Evolutionary conservation across 176 grass and related monocot genomes (phyloP).

Genomic region (Melocanna baccifera): DNA sequence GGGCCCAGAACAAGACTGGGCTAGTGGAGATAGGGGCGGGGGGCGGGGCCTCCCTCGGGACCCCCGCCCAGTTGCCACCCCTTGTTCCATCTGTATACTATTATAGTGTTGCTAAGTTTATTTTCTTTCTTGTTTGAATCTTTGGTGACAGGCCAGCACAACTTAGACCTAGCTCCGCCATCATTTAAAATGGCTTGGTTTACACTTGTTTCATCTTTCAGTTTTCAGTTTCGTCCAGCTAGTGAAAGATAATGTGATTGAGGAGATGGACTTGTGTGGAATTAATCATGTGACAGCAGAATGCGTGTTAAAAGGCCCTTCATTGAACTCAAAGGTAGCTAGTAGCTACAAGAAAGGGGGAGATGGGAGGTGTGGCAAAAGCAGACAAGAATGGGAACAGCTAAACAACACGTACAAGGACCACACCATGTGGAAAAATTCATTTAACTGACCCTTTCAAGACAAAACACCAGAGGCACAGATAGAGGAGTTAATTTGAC

Average conservation of each 20-base stretch:
- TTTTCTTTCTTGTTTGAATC: neutral
- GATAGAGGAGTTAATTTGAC: conserved; percentile 33
- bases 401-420: conserved; percentile 50
- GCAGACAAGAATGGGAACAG: conserved; percentile 54
- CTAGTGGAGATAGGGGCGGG: no score
- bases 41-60: no score
- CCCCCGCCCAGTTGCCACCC: no score
- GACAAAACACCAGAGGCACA: conserved; percentile 42
- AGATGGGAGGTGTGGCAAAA: neutral
- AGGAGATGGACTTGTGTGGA: neutral
- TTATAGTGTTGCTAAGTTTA: neutral
- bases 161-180: conserved; percentile 1
- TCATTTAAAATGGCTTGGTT: neutral
- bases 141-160: neutral
- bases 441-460: conserved; percentile 52
- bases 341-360: neutral
- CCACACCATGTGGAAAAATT: conserved; percentile 42
- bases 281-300: conserved; percentile 2
- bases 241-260: neutral
- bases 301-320: neutral
- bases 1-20: no score
- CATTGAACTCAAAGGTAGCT: neutral
- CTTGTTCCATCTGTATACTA: neutral
- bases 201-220: neutral
- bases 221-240: neutral